Evolutionary conservation across 805 yeast genomes (phyloP).

Genomic region (Babjeviella inositovora): DNA sequence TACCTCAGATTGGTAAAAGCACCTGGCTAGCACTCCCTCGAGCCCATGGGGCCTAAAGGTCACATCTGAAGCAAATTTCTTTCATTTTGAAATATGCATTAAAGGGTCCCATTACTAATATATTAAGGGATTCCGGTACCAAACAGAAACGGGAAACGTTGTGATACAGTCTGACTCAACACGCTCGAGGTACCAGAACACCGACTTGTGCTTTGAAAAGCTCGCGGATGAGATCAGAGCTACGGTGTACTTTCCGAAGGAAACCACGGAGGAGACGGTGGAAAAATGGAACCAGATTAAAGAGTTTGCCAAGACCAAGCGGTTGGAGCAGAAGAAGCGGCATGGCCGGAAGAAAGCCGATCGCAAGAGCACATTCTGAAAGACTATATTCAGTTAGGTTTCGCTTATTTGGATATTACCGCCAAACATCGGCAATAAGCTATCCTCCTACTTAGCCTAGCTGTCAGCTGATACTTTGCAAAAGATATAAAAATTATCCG

Average conservation of each 20-base stretch:
- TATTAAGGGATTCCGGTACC: constrained; percentile 28
- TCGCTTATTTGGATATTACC: no score
- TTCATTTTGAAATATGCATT: no score
- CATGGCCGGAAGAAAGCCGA: constrained; percentile 9
- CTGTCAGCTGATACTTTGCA: no score
- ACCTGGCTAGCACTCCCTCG: no score
- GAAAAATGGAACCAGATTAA: constrained; percentile 31
- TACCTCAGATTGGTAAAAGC: no score
- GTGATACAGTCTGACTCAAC: constrained; percentile 44
- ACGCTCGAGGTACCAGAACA: constrained; percentile 42
- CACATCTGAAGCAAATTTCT: no score
- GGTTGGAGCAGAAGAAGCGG: constrained; percentile 5
- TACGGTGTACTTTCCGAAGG: constrained; percentile 27
- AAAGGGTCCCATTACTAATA: no score
- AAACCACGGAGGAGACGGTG: constrained; percentile 23
- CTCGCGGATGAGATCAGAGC: constrained; percentile 33
- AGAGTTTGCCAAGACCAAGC: neutral
- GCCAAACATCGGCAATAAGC: no score
- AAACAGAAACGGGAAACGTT: constrained; percentile 36
- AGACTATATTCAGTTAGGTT: no score
- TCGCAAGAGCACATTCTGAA: constrained; percentile 6
- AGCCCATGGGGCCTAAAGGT: no score
- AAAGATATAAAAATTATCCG: no score
- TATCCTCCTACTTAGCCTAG: no score
- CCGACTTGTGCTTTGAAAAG: constrained; percentile 42